Base-by-base conservation (phyloP, 345 rosid species). In the Aquilaria malaccensis region DNA sequence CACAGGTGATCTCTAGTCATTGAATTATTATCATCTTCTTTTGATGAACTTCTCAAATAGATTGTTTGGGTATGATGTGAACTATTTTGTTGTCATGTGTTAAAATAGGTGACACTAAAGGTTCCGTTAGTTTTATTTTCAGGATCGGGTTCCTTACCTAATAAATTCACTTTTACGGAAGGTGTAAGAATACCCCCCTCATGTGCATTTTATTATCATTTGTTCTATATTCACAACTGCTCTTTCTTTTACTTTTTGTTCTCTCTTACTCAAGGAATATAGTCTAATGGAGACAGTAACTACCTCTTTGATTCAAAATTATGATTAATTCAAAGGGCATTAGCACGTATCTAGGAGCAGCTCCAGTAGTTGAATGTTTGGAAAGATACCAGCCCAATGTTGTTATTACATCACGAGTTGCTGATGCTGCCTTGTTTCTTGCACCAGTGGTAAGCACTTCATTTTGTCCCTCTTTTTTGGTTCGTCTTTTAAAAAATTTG, bases 311-410 rank as follows among this genome's bases (percentile, higher is more conserved):
- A 45, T 50, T 59, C 49, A 45, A 9, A 14, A 68, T 67, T 13
- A 57, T 53, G 32, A 67, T 31, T 55, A 70, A 48, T 70, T 45
- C 72, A 69, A 80, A 92, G 96, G 96, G 95, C 48, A 58, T 73
- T 55, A 80, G 96, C 77, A 89, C 98, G 31, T 92, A 92, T 79
- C 79, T 92, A 60, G 98, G 98, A 77, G 96, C 96, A 59, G 91
- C 88, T 70, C 96, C 96, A 2, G 83, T 92, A 70, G 96, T 92
- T 67, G 88, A 85, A 76, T 92, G 96, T 65, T 83, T 92, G 55
- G 95, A 87, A 57, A 89, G 77, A 72, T 87, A 92, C 80, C 81
- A 75, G 63, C 91, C 95, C 51, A 63, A 85, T 80, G 93, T 92
- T 30, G 68, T 92, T 41, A 77, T 92, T 63, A 85, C 96, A 73